phyloP scores from a whole-genome alignment of 2,329 filamentous ascomycete genomes.

The Paecilomyces sp. region DNA sequence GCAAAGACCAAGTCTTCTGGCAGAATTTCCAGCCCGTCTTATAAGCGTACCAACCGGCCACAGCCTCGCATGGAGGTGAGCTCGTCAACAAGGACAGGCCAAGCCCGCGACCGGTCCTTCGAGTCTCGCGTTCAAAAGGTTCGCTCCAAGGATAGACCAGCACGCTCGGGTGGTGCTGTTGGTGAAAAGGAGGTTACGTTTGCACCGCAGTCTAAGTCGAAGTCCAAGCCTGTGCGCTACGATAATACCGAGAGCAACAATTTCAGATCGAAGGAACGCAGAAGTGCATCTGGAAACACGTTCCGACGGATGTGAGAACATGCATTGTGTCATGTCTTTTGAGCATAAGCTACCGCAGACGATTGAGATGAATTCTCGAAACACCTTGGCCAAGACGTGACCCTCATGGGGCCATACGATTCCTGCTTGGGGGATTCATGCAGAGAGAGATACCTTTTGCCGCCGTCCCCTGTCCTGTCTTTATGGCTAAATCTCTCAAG shows the following conservation, averaged over 20 bases:
- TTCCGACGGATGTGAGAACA: constrained; percentile 38
- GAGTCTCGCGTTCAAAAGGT: constrained; percentile 47
- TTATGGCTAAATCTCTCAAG: too few relatives aligned
- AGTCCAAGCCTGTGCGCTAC: constrained; percentile 16
- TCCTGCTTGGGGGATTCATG: too few relatives aligned
- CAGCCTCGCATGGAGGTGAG: constrained; percentile 52
- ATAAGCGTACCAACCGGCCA: constrained; percentile 46
- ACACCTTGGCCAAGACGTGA: too few relatives aligned
- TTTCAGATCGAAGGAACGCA: constrained; percentile 34
- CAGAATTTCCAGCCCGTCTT: constrained; percentile 49
- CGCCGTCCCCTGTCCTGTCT: too few relatives aligned
- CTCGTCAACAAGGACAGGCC: constrained; percentile 40
- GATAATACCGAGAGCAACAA: constrained; percentile 13
- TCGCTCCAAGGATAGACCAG: constrained; percentile 26
- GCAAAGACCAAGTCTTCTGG: constrained; percentile 24
- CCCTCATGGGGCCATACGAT: too few relatives aligned
- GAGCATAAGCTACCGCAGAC: not conserved
- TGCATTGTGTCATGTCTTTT: not conserved
- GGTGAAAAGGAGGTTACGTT: constrained; percentile 55
- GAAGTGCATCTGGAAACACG: constrained; percentile 43
- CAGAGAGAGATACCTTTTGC: too few relatives aligned
- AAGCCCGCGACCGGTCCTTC: constrained; percentile 49
- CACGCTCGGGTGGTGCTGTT: constrained; percentile 28
- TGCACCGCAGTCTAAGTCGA: constrained; percentile 43
- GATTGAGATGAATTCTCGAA: not conserved